Conservation (phyloP, 2,329 filamentous ascomycete species). For the Basipetospora chlamydospora region DNA sequence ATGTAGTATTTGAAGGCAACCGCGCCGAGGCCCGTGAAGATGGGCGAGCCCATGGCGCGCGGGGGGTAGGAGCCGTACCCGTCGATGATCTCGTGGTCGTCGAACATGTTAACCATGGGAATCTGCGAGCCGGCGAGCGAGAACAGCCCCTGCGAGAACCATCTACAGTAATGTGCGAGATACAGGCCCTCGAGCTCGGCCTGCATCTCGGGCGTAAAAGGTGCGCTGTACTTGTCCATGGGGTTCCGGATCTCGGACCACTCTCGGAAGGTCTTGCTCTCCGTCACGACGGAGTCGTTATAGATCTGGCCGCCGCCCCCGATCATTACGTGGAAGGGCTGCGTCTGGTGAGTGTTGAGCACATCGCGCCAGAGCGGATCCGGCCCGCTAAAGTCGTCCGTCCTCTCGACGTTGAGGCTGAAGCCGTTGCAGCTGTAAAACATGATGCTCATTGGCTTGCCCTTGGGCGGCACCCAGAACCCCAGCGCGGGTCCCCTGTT, state of each 20-base stretch:
- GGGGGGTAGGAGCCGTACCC: constrained; percentile 90
- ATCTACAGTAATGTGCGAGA: constrained; percentile 74
- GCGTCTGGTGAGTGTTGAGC: constrained; percentile 76
- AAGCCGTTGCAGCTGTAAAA: constrained; percentile 98
- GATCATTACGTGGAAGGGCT: constrained; percentile 95
- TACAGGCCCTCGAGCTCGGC: constrained; percentile 82
- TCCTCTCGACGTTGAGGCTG: constrained; percentile 54
- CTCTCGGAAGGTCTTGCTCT: constrained; percentile 63
- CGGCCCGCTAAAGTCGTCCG: constrained; percentile 73
- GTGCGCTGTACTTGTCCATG: constrained; percentile 60
- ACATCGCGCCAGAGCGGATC: constrained; percentile 97
- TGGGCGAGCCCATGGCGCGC: constrained; percentile 77
- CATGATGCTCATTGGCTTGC: constrained; percentile 94
- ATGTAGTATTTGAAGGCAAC: constrained; percentile 98
- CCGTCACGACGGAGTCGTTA: constrained; percentile 68
- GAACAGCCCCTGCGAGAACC: constrained; percentile 94
- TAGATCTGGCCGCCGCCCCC: constrained; percentile 96
- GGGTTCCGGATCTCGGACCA: constrained; percentile 77
- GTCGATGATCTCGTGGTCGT: constrained; percentile 86
- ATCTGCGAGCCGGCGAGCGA: constrained; percentile 88
- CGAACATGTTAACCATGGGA: constrained; percentile 96
- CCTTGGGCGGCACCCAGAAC: constrained; percentile 84
- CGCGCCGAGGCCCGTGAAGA: constrained; percentile 79
- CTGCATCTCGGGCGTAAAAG: constrained; percentile 71
- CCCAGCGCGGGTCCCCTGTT: constrained; percentile 77